A percentile compares a stretch with the other conserved stretches of the same genome.
Conservation (phyloP, 2,329 filamentous ascomycete genomes). For the Fonsecaea multimorphosa region DNA sequence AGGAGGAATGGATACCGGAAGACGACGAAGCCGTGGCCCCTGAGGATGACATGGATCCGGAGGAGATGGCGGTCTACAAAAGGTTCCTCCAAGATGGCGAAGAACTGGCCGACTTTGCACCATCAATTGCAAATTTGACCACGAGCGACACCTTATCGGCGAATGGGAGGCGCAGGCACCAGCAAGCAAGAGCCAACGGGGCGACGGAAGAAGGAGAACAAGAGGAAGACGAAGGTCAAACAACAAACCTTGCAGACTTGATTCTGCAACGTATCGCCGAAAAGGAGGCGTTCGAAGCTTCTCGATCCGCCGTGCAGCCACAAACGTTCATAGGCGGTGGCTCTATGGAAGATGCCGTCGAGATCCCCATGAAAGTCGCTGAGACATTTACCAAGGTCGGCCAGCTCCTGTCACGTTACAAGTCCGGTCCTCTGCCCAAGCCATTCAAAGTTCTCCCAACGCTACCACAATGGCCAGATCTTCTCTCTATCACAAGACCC, state of each 20-base stretch:
- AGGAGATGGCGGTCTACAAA: slow-evolving; percentile 88
- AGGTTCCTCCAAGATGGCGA: slow-evolving; percentile 77
- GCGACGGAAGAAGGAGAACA: slow-evolving; percentile 46
- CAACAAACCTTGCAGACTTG: slow-evolving; percentile 85
- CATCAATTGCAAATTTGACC: slow-evolving; percentile 41
- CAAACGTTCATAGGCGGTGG: slow-evolving; percentile 57
- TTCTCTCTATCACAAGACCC: slow-evolving; percentile 82
- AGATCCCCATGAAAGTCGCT: slow-evolving; percentile 87
- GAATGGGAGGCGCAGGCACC: not conserved
- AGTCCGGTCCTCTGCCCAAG: slow-evolving; percentile 94
- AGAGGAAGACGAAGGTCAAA: slow-evolving; percentile 57
- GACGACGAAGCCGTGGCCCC: slow-evolving; percentile 65
- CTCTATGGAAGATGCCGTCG: slow-evolving; percentile 76
- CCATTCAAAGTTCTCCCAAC: slow-evolving; percentile 97
- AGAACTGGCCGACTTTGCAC: slow-evolving; percentile 47
- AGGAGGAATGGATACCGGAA: slow-evolving; percentile 69
- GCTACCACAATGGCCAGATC: slow-evolving; percentile 88
- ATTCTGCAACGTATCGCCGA: slow-evolving; percentile 94
- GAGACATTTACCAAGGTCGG: slow-evolving; percentile 79
- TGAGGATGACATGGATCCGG: slow-evolving; percentile 78
- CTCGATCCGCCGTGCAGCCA: slow-evolving; percentile 40
- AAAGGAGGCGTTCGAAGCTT: slow-evolving; percentile 71
- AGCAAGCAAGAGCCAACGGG: slow-evolving; percentile 31
- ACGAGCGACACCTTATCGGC: slow-evolving; percentile 38
- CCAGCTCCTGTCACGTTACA: slow-evolving; percentile 87